Conservation (phyloP, 202 grass and related monocot genomes). For the Hordeum pubiflorum region DNA sequence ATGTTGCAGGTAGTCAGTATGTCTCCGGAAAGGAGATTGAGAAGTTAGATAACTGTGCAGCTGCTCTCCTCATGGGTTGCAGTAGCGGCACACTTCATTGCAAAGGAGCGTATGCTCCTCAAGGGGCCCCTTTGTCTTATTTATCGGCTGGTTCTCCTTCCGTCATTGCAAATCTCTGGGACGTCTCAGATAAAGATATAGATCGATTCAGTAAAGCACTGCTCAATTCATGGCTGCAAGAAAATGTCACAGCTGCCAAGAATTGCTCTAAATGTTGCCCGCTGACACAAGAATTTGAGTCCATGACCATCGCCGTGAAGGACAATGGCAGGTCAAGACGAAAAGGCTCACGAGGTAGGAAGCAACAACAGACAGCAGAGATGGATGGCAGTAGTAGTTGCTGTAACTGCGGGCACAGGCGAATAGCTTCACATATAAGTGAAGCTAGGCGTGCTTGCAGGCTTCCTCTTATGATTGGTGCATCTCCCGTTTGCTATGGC, state of each 20-base stretch:
- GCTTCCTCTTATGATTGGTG: slow-evolving; percentile 64
- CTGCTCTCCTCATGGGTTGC: slow-evolving; percentile 94
- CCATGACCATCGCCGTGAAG: slow-evolving; percentile 36
- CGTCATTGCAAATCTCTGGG: slow-evolving; percentile 76
- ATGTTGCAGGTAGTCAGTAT: slow-evolving; percentile 66
- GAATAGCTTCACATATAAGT: slow-evolving; percentile 60
- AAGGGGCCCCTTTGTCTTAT: slow-evolving; percentile 71
- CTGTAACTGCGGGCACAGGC: slow-evolving; percentile 34
- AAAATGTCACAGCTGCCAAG: slow-evolving; percentile 2
- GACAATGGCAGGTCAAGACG: slow-evolving; percentile 31
- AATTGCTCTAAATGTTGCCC: slow-evolving; percentile 28
- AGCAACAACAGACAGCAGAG: not conserved
- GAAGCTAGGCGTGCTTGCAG: slow-evolving; percentile 67
- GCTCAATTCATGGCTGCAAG: slow-evolving; percentile 64
- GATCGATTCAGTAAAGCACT: slow-evolving; percentile 70
- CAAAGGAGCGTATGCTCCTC: slow-evolving; percentile 67
- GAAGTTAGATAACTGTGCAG: slow-evolving; percentile 66
- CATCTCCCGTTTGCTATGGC: slow-evolving; percentile 87
- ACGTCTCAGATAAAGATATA: slow-evolving; percentile 74
- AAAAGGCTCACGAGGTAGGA: slow-evolving; percentile 28
- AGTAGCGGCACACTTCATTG: slow-evolving; percentile 63
- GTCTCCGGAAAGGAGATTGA: slow-evolving; percentile 62
- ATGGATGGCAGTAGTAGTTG: slow-evolving; percentile 9
- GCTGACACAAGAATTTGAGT: slow-evolving; percentile 33
- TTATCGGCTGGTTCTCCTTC: slow-evolving; percentile 71